phyloP scores from a whole-genome alignment of 2,329 filamentous ascomycete genomes.

The Ophiostoma fasciatum region DNA sequence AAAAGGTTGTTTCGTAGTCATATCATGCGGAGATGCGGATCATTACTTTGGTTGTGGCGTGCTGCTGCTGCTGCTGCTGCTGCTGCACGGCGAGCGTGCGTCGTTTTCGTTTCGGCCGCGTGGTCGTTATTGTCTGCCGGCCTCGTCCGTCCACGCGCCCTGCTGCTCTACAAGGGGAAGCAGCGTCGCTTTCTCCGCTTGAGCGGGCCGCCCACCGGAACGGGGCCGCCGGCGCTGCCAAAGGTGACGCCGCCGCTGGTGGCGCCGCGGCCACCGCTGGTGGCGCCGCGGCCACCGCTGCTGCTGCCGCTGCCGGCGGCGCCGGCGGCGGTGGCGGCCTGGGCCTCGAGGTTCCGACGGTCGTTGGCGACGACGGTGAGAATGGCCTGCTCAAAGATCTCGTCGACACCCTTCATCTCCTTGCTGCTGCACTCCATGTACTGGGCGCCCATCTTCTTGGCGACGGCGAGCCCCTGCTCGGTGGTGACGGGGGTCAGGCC shows the following conservation, averaged over 20 bases:
- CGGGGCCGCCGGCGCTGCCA: constrained; percentile 15
- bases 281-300: constrained; percentile 19
- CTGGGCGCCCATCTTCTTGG: constrained; percentile 81
- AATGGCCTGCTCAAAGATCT: constrained; percentile 88
- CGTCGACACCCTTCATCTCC: constrained; percentile 89
- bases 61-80: not conserved
- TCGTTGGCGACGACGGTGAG: constrained; percentile 78
- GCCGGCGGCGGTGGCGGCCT: constrained; percentile 24
- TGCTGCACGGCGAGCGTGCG: not conserved
- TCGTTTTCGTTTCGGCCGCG: not conserved
- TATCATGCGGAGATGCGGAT: constrained; percentile 14
- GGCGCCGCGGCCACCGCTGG: constrained; percentile 17
- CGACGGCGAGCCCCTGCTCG: constrained; percentile 77
- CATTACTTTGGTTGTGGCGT: constrained; percentile 10
- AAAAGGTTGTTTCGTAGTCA: constrained; percentile 11
- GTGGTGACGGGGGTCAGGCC: constrained; percentile 87
- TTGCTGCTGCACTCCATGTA: constrained; percentile 99
- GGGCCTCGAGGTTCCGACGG: constrained; percentile 43
- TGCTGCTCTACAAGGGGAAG: constrained; percentile 49
- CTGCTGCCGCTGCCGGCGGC: constrained; percentile 17
- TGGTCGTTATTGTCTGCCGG: not conserved
- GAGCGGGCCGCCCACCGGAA: constrained; percentile 27
- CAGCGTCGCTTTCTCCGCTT: constrained; percentile 80
- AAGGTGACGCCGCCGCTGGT: constrained; percentile 21
- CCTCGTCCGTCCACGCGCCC: too few relatives aligned